Base-by-base conservation (phyloP, 2,329 filamentous ascomycete genomes). In the Phaeosphaeria sp. region DNA sequence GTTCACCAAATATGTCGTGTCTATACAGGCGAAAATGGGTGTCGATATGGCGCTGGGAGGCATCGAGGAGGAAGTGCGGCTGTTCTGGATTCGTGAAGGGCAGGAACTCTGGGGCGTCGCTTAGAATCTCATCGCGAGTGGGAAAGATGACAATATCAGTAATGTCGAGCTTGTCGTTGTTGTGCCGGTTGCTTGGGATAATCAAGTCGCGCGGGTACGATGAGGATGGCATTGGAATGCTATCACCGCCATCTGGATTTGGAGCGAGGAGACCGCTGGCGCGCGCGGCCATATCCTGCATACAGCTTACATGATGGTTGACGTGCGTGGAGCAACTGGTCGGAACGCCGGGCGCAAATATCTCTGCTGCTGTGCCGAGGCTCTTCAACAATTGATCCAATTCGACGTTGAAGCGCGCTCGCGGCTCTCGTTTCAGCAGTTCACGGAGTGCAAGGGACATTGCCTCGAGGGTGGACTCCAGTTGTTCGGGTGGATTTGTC, bases 91-190 rank as follows among this genome's bases (percentile, higher is more conserved):
- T 69, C 1, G 66, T 71, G 1, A 60, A 64, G 0, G 76, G 76
- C 0, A 79, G 55, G 27, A 70, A 75, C 9, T 76, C 72, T 27
- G 83, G 51, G 69, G 65, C 3, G 74, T 81, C 47, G 77, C 80
- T 68, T 52, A 67, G 46, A 2, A 77, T 71, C 49, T 78, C 75
- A 15, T 67, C 62, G 2, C 56, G 59, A 1, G 73, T 75, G 0
- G 76, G 75, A 4, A 77, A 71, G 5, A 77, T 68, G 4, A 56
- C 24, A n/a, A 77, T 68, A 0, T 72, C 39, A 0, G 58, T 44
- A 4, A 78, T 76, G 48, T 76, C 69, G 6, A 22, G 55, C 7
- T 71, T 66, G 51, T 77, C 74, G 25, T 78, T 78, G 27, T 77
- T 67, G 45, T 76, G 68, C 6, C 72, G 65, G 24, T 63, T 50